Percentiles rank a stretch among this genome's conserved stretches.
Conservation (phyloP, 148 eudicot species). For the Mesembryanthemum crystallinum region DNA sequence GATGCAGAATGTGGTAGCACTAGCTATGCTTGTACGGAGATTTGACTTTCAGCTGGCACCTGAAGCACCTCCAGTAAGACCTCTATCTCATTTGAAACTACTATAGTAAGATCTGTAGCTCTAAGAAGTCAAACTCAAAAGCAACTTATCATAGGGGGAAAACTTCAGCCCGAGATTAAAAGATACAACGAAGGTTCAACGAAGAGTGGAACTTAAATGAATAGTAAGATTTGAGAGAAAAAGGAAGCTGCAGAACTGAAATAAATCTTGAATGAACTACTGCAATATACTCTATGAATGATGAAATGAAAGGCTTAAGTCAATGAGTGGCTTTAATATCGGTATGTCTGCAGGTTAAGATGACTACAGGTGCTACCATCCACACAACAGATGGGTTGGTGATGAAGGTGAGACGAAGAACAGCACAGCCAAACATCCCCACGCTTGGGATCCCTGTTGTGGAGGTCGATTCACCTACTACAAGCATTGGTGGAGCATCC, state of each 20-base stretch:
- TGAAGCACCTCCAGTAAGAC: slow-evolving; percentile 88
- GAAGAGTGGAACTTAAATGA: not conserved
- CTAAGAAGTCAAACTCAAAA: not conserved
- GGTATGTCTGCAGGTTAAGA: slow-evolving; percentile 54
- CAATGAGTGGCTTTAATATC: not conserved
- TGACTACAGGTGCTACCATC: slow-evolving; percentile 98
- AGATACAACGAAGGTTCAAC: no score
- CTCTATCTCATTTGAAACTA: not conserved
- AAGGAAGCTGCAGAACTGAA: not conserved
- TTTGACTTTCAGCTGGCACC: slow-evolving; percentile 88
- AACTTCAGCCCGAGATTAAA: not conserved
- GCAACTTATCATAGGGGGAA: not conserved
- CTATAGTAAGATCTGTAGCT: not conserved
- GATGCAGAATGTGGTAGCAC: slow-evolving; percentile 78
- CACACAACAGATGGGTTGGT: slow-evolving; percentile 89
- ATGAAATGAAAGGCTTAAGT: not conserved
- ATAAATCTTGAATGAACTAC: no score
- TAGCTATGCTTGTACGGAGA: slow-evolving; percentile 87
- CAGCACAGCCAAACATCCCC: slow-evolving; percentile 37
- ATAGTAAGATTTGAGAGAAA: not conserved
- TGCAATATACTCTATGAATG: no score
- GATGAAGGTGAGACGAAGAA: slow-evolving; percentile 74
- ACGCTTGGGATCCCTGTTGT: slow-evolving; percentile 43
- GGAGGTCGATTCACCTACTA: slow-evolving; percentile 33
- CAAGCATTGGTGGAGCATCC: slow-evolving; percentile 20